Base-by-base conservation (phyloP, 129 eudicot species). In the Erigeron canadensis region DNA sequence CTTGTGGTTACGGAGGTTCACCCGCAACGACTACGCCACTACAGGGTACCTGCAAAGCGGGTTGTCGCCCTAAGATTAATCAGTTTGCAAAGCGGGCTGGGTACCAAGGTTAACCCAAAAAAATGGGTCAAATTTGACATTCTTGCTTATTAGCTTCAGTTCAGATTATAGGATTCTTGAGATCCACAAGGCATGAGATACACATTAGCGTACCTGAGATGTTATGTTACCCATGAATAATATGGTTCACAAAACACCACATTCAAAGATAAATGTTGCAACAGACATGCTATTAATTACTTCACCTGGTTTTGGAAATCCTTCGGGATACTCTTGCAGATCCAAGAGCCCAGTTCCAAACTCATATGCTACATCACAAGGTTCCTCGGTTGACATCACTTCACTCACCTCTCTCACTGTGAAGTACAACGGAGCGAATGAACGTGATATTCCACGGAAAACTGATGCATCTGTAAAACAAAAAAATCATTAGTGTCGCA, bases 361-460 rank as follows among this genome's bases (percentile, higher is more conserved):
- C 65, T 91, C 95, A 67, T 87, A 90, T 10, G 97, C 87, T 1
- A 85, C 46, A 68, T 91, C 97, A 88, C 97, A 91, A 37, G 91
- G 97, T 70, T 91, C 81, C 70, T 88, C 97, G 16, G 97, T 91
- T 58, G 97, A 80, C 97, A 88, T 77, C 21, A 91, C 92, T 86
- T 88, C 91, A 13, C 67, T 79, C 74, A 77, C 61, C 64, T 88
- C 78, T 80, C 68, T 87, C 54, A 86, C 88, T 63, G 77, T 73
- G 58, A 91, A 91, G 81, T 91, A 91, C 69, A 91, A 68, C 56
- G 97, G 88, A 53, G 67, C 75, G 64, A 69, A 70, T 69, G 84
- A 77, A 5, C 77, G 79, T 19, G 88, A 80, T 53, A 84, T 21
- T 61, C 89, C 81, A 59, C 68, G 41, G 18, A 87, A 65, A 51